Evolutionary conservation across 2,329 filamentous ascomycete genomes (phyloP), one percentile per base, ranked within the genome.

Genomic region (Geosmithia putterillii): DNA sequence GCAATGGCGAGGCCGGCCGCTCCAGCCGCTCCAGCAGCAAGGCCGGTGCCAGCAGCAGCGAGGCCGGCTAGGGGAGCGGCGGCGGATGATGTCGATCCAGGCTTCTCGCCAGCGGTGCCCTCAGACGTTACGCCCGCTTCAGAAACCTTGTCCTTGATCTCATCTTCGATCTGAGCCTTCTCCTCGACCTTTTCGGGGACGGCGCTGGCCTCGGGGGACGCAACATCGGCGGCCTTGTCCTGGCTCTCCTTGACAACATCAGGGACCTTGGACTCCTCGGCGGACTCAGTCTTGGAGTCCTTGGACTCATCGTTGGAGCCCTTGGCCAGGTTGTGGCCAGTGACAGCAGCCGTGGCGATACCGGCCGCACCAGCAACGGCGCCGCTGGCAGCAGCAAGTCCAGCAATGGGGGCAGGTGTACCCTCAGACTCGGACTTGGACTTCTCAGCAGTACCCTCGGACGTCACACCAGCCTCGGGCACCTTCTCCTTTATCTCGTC

Each of bases 161-260:
- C 83, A 36, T 76, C 66, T 65, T 88, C 83, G 4, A 87, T 70
- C 45, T 72, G 69, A 45, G 74, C 76, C 74, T 88, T 88, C 53
- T 85, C 83, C 51, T 70, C 60, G 7, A 88, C 81, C 54, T 83
- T 81, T 37, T 73, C 68, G 23, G 76, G 64, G 45, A 78, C 69
- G 34, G 72, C 80, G 51, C 79, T 80, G 10, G 84, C 82, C 57
- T 86, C 83, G n/a, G 82, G 76, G 7, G 69, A 64, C 38, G 70
- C 67, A n/a, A n/a, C n/a, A 43, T 74, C 62, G 18, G 10, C 15
- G 28, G 82, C 81, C 57, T 79, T 73, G 51, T 79, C 68, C 56
- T 88, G 82, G 63, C 81, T 86, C 54, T 86, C 76, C 55, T 75
- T 80, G 42, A 88, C 83, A 36, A 82, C 61, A 47, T 75, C 56